Conservation (phyloP, 192 early-diverging fungal genomes). For the Backusella liffmaniae region DNA sequence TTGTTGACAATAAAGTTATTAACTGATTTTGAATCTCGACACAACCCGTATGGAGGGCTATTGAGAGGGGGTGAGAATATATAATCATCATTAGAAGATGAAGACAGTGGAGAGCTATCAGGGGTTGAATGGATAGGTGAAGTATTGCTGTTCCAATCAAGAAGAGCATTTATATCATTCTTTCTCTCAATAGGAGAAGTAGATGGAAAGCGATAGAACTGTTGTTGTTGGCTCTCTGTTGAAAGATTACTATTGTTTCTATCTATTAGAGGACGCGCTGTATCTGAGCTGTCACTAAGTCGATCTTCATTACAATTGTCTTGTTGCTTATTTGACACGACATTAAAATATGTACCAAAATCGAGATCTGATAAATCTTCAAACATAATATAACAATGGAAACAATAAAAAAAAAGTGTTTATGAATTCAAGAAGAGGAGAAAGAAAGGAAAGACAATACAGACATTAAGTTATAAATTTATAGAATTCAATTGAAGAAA, state of each 20-base stretch:
- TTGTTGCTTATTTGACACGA: slow-evolving; percentile 9
- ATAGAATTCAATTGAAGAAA: not conserved
- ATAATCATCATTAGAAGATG: not conserved
- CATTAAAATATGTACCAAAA: slow-evolving; percentile 18
- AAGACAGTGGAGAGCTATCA: slow-evolving; percentile 4
- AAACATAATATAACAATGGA: not conserved
- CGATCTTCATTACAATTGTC: slow-evolving; percentile 1
- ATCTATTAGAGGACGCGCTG: not conserved
- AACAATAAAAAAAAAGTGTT: not conserved
- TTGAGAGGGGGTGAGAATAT: not conserved
- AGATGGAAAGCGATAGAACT: not conserved
- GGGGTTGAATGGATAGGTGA: slow-evolving; percentile 12
- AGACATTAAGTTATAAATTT: not conserved
- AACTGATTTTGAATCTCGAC: not conserved
- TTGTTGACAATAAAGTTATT: not conserved
- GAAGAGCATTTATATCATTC: not conserved
- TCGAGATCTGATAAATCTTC: slow-evolving; percentile 16
- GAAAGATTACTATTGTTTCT: not conserved
- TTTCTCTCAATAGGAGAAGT: not conserved
- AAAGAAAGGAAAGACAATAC: not conserved
- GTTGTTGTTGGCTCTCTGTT: not conserved
- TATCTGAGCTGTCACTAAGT: not conserved
- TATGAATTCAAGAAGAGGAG: not conserved
- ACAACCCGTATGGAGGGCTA: not conserved
- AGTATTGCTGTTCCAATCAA: slow-evolving; percentile 4